These are phyloP conservation scores for Zygoascus hellenicus DNA, from an alignment of 1,139 yeast genomes.

Conservation along the genomic window DNA sequence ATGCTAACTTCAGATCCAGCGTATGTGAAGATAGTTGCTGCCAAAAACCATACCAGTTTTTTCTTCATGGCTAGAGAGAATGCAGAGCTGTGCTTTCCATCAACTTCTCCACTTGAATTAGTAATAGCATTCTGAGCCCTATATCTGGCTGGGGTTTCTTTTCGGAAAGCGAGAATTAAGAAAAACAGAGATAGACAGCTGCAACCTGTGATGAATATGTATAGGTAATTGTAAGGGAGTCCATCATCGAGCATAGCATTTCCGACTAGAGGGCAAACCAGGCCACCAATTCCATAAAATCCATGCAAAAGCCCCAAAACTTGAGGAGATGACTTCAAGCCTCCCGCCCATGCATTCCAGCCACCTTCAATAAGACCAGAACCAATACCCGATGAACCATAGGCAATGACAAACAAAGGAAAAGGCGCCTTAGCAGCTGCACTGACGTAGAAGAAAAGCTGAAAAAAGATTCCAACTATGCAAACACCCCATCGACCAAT, in stretches of 20 bases:
- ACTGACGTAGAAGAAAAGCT: constrained; percentile 38
- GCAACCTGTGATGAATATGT: constrained; percentile 43
- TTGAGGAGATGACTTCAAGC: constrained; percentile 44
- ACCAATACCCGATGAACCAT: constrained; percentile 56
- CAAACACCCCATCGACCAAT: constrained; percentile 40
- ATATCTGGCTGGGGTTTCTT: constrained; percentile 19
- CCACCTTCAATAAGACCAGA: constrained; percentile 51
- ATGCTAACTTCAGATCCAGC: constrained; percentile 64
- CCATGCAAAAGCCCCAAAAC: constrained; percentile 54
- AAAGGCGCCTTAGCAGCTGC: constrained; percentile 39
- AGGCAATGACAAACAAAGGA: constrained; percentile 44
- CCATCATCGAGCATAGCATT: constrained; percentile 47
- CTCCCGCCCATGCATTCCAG: constrained; percentile 50
- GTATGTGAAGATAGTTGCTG: constrained; percentile 53
- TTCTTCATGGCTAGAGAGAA: constrained; percentile 37
- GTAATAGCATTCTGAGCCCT: constrained; percentile 6
- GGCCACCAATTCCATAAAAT: constrained; percentile 58
- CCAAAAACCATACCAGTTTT: constrained; percentile 54
- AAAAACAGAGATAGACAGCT: constrained; percentile 29
- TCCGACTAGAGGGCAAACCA: constrained; percentile 51
- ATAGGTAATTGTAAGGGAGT: constrained; percentile 48
- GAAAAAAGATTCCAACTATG: constrained; percentile 36
- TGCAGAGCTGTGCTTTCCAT: constrained; percentile 3
- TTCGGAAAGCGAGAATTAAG: constrained; percentile 19
- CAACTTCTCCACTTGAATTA: not conserved